Evolutionary conservation across 148 eudicot genomes (phyloP), one percentile per base, ranked within the genome.

Genomic region (Oxyria digyna): DNA sequence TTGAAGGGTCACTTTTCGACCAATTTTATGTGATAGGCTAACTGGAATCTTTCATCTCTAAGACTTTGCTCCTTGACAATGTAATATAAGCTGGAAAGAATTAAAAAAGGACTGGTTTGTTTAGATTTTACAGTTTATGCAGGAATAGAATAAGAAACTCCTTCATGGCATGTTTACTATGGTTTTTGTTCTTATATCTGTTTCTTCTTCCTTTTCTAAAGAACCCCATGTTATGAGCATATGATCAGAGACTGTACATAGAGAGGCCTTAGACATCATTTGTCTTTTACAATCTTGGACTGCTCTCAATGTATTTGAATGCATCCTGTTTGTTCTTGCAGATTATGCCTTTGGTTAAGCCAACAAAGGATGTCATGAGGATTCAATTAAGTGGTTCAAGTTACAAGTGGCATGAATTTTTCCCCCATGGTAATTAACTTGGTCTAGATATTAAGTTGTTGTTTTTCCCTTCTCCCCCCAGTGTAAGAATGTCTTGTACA

Each of bases 341-440:
- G 99, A 91, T 95, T 81, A 91, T 79, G 82, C 99, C 99, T 73
- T 78, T 95, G 15, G 96, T 95, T 50, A 74, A 37, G 67, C 97
- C 99, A 67, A 95, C 99, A 69, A 83, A 84, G 72, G 85, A 77
- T 57, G 81, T 91, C 72, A 95, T 95, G 99, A 68, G 73, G 1
- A 79, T 91, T 62, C 80, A 23, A 55, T 12, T 84, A 89, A 75
- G 45, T 41, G 74, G 91, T 67, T 46, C 62, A 59, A 68, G 69
- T 37, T 94, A 85, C 67, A 77, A 84, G 69, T 95, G 99, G 99
- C 99, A 95, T 74, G 99, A 95, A 73, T 95, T 95, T 81, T 95
- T 95, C 74, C 99, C 99, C 66, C 91, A 63, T 42, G 99, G 99
- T 91, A 86, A 69, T 29, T 18, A 45, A 67, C 76, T 46, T 64